Percentiles rank a stretch among this genome's conserved stretches.
phyloP scores from a whole-genome alignment of 768 basidiomycete genomes.

The Megacollybia marginata region DNA sequence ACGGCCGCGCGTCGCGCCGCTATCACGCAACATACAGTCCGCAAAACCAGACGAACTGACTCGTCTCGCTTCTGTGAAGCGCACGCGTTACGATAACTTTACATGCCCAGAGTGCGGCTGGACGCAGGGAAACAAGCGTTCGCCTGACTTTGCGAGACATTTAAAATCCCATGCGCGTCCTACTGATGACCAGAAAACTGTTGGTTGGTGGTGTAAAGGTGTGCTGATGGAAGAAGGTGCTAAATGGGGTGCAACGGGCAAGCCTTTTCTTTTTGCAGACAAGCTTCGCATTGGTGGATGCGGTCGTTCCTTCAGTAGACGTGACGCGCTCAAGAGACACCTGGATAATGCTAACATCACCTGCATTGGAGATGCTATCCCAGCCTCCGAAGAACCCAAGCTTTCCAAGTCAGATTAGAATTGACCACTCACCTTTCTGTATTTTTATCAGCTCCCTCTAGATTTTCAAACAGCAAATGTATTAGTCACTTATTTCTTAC shows the following conservation, averaged over 20 bases:
- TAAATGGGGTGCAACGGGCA: conserved; percentile 10
- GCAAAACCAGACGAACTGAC: conserved; percentile 14
- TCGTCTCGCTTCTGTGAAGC: conserved; percentile 12
- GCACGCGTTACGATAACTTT: conserved; percentile 19
- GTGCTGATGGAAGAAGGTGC: conserved; percentile 19
- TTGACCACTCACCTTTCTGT: neutral
- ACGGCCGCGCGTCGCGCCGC: conserved; percentile 25
- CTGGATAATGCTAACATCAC: conserved; percentile 24
- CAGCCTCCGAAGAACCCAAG: conserved; percentile 8
- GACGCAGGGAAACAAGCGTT: conserved; percentile 40
- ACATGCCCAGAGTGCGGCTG: conserved; percentile 41
- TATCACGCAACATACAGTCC: conserved; percentile 41
- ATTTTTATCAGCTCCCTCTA: neutral
- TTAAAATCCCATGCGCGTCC: conserved; percentile 47
- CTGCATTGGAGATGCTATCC: conserved; percentile 19
- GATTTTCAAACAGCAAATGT: neutral
- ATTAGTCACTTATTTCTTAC: neutral
- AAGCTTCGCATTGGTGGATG: conserved; percentile 34
- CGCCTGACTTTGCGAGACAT: conserved; percentile 56
- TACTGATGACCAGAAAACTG: conserved; percentile 25
- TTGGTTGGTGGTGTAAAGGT: conserved; percentile 32
- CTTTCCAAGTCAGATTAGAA: neutral
- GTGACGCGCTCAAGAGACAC: conserved; percentile 40
- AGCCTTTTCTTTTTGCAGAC: conserved; percentile 20
- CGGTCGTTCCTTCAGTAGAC: conserved; percentile 31